Evolutionary conservation across 2,329 filamentous ascomycete genomes (phyloP), one percentile per base, ranked within the genome.

Genomic region (Didymella pinodella): DNA sequence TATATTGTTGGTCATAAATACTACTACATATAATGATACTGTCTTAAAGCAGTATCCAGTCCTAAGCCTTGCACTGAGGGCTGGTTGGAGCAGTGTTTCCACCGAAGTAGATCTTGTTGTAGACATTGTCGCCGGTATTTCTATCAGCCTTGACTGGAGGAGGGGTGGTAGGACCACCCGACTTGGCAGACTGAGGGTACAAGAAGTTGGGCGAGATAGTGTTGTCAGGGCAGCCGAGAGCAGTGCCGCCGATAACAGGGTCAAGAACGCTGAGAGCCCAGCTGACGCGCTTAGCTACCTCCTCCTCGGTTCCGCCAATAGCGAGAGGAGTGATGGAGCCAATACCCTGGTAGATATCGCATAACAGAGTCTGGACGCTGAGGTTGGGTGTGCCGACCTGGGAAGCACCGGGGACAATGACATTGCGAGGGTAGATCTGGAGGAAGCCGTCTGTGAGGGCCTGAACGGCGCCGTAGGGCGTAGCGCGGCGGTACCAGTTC

Each of bases 371-470:
- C 41, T 67, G 62, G 28, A 63, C 56, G 48, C 65, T 74, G 20
- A 77, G 57, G 50, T 77, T 77, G 8, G 65, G 62, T 0, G 70
- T 75, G 16, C 73, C 73, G 29, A 77, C 38, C 47, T 77, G 70
- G 4, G 66, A 63, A 38, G 67, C 62, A 4, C 49, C 61, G 48
- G 73, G 73, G 0, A 66, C 64, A 43, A 77, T 68, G 22, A 72
- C 69, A 62, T 75, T 75, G 22, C 36, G n/a, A n/a, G 36, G 36
- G 36, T 40, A 40, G 36, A 40, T 40, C n/a, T 40, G 36, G 18
- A 40, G 36, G 36, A 40, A 40, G 16, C n/a, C 36, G 5, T 40
- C 36, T 40, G 36, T 40, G n/a, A 40, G 36, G 11, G 18, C 36
- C n/a, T 40, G 36, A 18, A 40, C 36, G 36, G 36, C 36, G 36